A percentile compares a stretch with the other conserved stretches of the same genome.
phyloP scores from a whole-genome alignment of 2,329 filamentous ascomycete species.

The Aspergillus sp. region DNA sequence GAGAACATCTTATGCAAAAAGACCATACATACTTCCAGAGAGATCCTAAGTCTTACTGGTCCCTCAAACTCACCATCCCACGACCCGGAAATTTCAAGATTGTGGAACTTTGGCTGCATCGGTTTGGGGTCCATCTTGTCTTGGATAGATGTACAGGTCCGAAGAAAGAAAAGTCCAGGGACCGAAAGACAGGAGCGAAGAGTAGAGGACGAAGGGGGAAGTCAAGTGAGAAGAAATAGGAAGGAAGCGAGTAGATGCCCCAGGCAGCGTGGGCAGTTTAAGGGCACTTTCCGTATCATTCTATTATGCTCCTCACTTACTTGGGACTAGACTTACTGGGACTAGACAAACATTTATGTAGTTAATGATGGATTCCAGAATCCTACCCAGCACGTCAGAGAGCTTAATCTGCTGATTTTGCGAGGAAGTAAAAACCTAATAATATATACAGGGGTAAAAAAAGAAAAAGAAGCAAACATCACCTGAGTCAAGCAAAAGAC shows the following conservation, averaged over 20 bases:
- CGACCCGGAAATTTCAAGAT: conserved; percentile 31
- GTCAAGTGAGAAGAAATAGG: conserved; percentile 3
- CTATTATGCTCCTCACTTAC: too few relatives aligned
- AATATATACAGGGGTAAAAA: background rate
- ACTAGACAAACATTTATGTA: background rate
- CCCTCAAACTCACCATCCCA: conserved; percentile 30
- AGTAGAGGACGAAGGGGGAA: background rate
- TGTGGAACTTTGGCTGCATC: conserved; percentile 20
- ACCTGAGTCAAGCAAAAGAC: background rate
- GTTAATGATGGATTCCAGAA: background rate
- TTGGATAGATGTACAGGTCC: background rate
- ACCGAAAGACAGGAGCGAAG: background rate
- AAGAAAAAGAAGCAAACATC: background rate
- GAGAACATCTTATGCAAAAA: background rate
- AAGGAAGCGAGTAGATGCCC: background rate
- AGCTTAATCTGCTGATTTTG: background rate
- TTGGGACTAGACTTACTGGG: too few relatives aligned
- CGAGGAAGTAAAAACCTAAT: background rate
- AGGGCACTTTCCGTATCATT: too few relatives aligned
- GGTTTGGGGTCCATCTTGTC: background rate
- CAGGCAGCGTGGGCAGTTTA: background rate
- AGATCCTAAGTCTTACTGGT: conserved; percentile 26
- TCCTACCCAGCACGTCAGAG: background rate
- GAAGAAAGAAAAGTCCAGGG: background rate
- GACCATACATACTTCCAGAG: conserved; percentile 29